A percentile compares a stretch with the other conserved stretches of the same genome.
These are phyloP conservation scores for Sedum album DNA, from an alignment of 164 flowering plant species.

Conservation along the genomic window DNA sequence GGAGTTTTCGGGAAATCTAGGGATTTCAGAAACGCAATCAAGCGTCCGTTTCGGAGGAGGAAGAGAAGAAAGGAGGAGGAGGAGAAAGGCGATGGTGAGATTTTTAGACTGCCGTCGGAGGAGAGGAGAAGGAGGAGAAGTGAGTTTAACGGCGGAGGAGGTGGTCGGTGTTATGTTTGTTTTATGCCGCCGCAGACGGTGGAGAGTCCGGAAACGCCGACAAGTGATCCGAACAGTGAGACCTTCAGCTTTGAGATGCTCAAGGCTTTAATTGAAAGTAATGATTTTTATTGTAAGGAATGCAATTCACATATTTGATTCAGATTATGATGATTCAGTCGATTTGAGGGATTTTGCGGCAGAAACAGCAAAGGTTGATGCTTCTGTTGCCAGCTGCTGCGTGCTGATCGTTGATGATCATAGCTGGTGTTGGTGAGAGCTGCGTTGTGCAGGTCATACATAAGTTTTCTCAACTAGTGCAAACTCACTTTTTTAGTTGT, in stretches of 20 bases:
- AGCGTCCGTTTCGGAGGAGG: not conserved
- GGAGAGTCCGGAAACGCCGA: slow-evolving; percentile 6
- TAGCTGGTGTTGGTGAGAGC: not conserved
- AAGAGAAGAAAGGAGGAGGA: not conserved
- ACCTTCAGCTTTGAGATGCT: slow-evolving; percentile 31
- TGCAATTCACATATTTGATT: not conserved
- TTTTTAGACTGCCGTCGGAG: not conserved
- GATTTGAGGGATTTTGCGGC: not conserved
- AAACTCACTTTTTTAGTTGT: no score
- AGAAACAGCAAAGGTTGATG: not conserved
- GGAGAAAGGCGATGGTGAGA: not conserved
- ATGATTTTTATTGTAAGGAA: slow-evolving; percentile 23
- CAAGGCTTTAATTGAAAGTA: slow-evolving; percentile 46
- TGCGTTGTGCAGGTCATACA: not conserved
- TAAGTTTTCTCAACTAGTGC: not conserved
- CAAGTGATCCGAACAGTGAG: slow-evolving; percentile 43
- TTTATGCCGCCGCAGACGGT: not conserved
- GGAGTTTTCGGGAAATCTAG: not conserved
- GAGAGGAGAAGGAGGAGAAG: not conserved
- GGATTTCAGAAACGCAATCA: slow-evolving; percentile 7
- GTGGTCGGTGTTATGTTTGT: not conserved
- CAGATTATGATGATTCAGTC: not conserved
- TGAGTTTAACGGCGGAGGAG: not conserved
- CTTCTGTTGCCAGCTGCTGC: not conserved
- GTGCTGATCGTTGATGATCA: not conserved